Conservation (phyloP, 1,284 basidiomycete genomes). For the Ustilago xerochloae region DNA sequence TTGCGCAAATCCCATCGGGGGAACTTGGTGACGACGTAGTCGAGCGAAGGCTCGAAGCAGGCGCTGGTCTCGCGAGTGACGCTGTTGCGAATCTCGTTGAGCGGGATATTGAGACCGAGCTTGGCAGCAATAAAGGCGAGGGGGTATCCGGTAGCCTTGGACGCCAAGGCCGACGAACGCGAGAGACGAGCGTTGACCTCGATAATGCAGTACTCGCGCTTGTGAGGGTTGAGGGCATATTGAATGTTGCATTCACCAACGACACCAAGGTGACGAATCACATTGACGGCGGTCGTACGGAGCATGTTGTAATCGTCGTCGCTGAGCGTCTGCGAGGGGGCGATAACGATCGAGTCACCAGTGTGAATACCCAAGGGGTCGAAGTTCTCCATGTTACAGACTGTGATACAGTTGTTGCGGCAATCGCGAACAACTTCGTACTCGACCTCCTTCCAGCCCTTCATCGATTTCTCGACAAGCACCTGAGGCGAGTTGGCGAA, state of each 20-base stretch:
- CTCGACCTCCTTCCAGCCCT: conserved; percentile 95
- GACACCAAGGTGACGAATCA: conserved; percentile 95
- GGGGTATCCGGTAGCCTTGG: conserved; percentile 98
- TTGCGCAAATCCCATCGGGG: conserved; percentile 99
- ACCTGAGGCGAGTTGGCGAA: conserved; percentile 98
- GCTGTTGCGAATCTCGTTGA: conserved; percentile 97
- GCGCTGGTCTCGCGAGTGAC: conserved; percentile 96
- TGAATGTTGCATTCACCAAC: conserved; percentile 99
- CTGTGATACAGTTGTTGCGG: conserved; percentile 96
- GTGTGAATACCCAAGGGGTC: conserved; percentile 98
- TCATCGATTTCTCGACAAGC: conserved; percentile 97
- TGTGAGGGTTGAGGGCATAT: conserved; percentile 94
- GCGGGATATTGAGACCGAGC: conserved; percentile 92
- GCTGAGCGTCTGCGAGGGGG: conserved; percentile 90
- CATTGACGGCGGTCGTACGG: conserved; percentile 95
- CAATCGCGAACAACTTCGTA: conserved; percentile 99
- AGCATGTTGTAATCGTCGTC: conserved; percentile 98
- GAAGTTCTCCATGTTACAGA: conserved; percentile 99
- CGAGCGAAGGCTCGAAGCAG: conserved; percentile 97
- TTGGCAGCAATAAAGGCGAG: conserved; percentile 98
- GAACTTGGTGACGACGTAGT: conserved; percentile 98
- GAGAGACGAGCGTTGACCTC: conserved; percentile 99
- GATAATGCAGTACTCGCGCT: conserved; percentile 97
- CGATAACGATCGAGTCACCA: conserved; percentile 98
- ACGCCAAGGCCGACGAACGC: conserved; percentile 95